Conservation (phyloP, 2,329 filamentous ascomycete genomes). For the Aspergillus ustus region DNA sequence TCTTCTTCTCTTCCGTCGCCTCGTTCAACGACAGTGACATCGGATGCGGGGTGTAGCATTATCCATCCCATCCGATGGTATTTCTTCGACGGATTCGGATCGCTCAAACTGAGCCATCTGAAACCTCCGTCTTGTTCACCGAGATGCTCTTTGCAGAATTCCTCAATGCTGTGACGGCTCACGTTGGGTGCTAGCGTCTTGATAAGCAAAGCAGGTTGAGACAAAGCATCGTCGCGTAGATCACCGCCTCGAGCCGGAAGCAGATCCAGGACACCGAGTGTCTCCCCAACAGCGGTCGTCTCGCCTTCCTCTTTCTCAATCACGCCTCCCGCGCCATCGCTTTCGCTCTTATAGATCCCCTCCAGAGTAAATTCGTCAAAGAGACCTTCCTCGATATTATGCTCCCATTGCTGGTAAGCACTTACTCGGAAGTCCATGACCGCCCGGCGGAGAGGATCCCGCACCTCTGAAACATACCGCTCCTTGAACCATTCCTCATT, state of each 20-base stretch:
- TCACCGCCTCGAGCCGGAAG: slow-evolving; percentile 83
- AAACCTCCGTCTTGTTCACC: slow-evolving; percentile 90
- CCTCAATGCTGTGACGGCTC: slow-evolving; percentile 88
- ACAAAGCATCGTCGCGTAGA: slow-evolving; percentile 83
- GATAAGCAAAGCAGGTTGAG: slow-evolving; percentile 91
- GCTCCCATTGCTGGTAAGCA: slow-evolving; percentile 85
- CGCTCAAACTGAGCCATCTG: slow-evolving; percentile 93
- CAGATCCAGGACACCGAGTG: slow-evolving; percentile 88
- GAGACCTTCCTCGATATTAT: slow-evolving; percentile 78
- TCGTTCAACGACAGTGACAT: slow-evolving; percentile 69
- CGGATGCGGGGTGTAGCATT: slow-evolving; percentile 81
- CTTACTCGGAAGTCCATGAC: slow-evolving; percentile 79
- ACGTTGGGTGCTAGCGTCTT: slow-evolving; percentile 98
- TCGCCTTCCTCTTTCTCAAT: slow-evolving; percentile 96
- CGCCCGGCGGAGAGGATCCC: slow-evolving; percentile 73
- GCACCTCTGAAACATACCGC: slow-evolving; percentile 83
- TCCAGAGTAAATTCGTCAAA: slow-evolving; percentile 97
- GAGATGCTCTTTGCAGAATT: slow-evolving; percentile 91
- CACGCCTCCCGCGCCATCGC: slow-evolving; percentile 80
- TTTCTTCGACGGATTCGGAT: slow-evolving; percentile 95
- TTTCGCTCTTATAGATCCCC: slow-evolving; percentile 90
- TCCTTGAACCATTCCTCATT: slow-evolving; percentile 98
- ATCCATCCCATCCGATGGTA: slow-evolving; percentile 99
- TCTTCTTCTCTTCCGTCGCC: slow-evolving; percentile 74
- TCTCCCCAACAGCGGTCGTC: slow-evolving; percentile 86